Conservation (phyloP, 2,329 filamentous ascomycete genomes). For the Stagonosporopsis vannaccii region DNA sequence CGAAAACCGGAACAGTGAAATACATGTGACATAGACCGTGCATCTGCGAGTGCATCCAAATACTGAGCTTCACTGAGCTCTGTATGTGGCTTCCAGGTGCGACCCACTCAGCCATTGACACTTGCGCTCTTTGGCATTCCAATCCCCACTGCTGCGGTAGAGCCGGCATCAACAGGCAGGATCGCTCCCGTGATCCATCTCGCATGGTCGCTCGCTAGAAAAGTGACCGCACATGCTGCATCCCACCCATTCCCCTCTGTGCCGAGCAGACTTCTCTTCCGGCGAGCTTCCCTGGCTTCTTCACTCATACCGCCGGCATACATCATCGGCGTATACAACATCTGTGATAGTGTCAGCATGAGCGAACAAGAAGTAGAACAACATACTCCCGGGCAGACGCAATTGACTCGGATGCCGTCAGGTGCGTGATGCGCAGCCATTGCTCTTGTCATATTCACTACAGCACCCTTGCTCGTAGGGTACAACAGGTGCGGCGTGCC, state of each 20-base stretch:
- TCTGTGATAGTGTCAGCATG: constrained; percentile 21
- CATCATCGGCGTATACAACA: constrained; percentile 66
- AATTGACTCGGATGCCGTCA: constrained; percentile 62
- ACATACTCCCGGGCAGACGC: constrained; percentile 59
- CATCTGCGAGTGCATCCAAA: no score
- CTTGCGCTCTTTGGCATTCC: constrained; percentile 29
- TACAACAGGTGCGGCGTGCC: constrained; percentile 63
- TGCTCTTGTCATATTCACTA: constrained; percentile 64
- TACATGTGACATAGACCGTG: no score
- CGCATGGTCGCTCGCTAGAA: constrained; percentile 61
- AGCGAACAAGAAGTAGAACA: background rate
- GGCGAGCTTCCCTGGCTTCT: constrained; percentile 58
- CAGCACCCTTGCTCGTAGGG: constrained; percentile 61
- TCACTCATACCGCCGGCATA: constrained; percentile 59
- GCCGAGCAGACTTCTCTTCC: constrained; percentile 59
- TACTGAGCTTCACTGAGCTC: no score
- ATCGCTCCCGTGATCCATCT: constrained; percentile 58
- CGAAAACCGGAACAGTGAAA: no score
- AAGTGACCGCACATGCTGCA: constrained; percentile 59
- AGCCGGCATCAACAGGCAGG: constrained; percentile 41
- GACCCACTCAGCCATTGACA: constrained; percentile 30
- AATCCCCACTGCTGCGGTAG: constrained; percentile 39
- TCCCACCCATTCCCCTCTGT: constrained; percentile 65
- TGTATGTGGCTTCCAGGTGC: background rate
- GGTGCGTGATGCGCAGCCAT: constrained; percentile 63